Conservation (phyloP, 768 basidiomycete genomes). For the Leccinum arenicola region DNA sequence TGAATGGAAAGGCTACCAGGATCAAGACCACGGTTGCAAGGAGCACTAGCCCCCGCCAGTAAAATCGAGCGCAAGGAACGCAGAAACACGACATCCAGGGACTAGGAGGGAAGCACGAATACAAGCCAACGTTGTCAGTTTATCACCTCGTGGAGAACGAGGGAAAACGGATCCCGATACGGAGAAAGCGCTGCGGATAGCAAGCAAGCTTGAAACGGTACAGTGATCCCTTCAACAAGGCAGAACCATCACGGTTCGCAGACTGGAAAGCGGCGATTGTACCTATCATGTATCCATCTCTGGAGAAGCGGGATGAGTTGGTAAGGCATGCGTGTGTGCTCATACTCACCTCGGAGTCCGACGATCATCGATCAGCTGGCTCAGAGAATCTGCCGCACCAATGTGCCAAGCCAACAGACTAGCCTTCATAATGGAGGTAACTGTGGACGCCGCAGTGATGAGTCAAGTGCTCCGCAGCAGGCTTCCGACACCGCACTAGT, state of each 20-base stretch:
- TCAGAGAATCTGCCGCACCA: neutral
- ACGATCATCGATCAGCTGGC: neutral
- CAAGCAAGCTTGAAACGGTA: neutral
- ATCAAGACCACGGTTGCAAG: conserved; percentile 7
- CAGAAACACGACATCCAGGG: conserved; percentile 2
- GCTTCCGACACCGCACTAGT: too few species aligned
- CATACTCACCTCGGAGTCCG: neutral
- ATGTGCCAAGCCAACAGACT: neutral
- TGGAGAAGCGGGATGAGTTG: neutral
- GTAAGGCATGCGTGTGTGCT: neutral
- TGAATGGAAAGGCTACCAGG: conserved; percentile 21
- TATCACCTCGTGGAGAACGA: neutral
- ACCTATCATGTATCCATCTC: neutral
- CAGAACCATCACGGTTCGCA: neutral
- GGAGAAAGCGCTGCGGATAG: neutral
- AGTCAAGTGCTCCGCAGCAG: too few species aligned
- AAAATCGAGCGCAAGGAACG: conserved; percentile 3
- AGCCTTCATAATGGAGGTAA: neutral
- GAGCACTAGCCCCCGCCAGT: conserved; percentile 5
- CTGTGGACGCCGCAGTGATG: neutral
- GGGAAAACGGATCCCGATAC: neutral
- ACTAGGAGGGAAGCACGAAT: neutral
- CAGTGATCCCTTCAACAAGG: neutral
- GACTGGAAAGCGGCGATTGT: neutral
- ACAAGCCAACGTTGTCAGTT: neutral